Evolutionary conservation across 2,329 filamentous ascomycete species (phyloP), one percentile per base, ranked within the genome.

Genomic region (Truncatella angustata): DNA sequence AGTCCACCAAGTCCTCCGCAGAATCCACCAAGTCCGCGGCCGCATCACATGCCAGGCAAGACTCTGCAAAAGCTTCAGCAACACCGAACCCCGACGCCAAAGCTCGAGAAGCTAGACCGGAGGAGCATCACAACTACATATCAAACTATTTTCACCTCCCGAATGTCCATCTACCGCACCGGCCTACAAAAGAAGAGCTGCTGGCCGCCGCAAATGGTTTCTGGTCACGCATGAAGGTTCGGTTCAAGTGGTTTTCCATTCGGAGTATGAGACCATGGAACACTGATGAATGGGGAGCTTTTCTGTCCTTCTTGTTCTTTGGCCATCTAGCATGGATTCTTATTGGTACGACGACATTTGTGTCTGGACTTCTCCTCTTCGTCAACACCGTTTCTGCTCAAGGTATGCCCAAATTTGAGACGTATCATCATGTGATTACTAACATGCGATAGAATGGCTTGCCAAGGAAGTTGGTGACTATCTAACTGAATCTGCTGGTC

Each of bases 221-320:
- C 68, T 94, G 91, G 86, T 87, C 95, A 56, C 84, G 94, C 45
- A 71, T 97, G 40, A 91, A 88, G 65, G 89, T 97, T 21, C 87
- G 91, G 36, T 95, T 97, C 75, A 99, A 99, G 71, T 99, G 94
- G 94, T 87, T 94, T 63, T 95, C 94, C 2, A 99, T 99, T 62
- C 81, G 92, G 65, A 96, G 92, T 67, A 90, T 89, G 68, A 82
- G 94, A 34, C 94, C 94, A 0, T 99, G 94, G 83, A 99, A 96
- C 69, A 82, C 87, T 20, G 94, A 99, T 68, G 94, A 99, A 73
- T 97, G 96, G 77, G 90, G 91, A 42, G 94, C 94, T 4, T 93
- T 99, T 57, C 84, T 80, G 49, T 97, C 94, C 2, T 97, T 93
- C 93, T 88, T 99, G 56, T 81, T 97, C 56, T 79, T 97, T 50